phyloP scores from a whole-genome alignment of 2,329 filamentous ascomycete genomes.

The Fusarium sp. region DNA sequence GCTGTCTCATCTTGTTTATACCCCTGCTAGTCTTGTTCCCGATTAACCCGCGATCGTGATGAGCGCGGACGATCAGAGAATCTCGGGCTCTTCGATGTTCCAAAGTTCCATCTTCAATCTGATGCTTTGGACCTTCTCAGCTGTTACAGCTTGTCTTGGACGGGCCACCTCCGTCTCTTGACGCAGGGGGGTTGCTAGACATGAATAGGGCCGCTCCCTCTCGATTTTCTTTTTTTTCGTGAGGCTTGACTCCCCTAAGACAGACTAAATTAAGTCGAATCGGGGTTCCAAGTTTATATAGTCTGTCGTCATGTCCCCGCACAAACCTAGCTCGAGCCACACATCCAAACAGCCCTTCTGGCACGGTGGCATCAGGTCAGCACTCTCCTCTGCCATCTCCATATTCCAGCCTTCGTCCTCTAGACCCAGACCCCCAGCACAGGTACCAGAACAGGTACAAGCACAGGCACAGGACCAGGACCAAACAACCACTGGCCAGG shows the following conservation, averaged over 20 bases:
- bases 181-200: neutral
- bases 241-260: neutral
- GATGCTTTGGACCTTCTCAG: neutral
- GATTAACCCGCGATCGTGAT: conserved; percentile 39
- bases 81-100: neutral
- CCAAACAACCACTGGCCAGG: conserved; percentile 1
- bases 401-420: conserved; percentile 16
- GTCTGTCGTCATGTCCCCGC: conserved; percentile 49
- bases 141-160: conserved; percentile 3
- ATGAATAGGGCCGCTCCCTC: conserved; percentile 5
- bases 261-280: conserved; percentile 11
- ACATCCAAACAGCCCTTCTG: conserved; percentile 35
- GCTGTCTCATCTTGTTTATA: conserved; percentile 36
- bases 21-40: conserved; percentile 37
- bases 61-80: conserved; percentile 36
- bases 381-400: conserved; percentile 30
- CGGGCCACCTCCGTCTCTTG: neutral
- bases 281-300: conserved; percentile 28
- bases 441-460: neutral
- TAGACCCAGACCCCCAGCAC: conserved; percentile 28
- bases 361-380: conserved; percentile 31
- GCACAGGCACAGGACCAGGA: conserved; percentile 21
- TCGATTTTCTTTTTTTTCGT: neutral
- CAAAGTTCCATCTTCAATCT: conserved; percentile 9
- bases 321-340: conserved; percentile 40